These are phyloP conservation scores for Kodamaea hsintzibuensis DNA, from an alignment of 805 yeast genomes.

Conservation along the genomic window DNA sequence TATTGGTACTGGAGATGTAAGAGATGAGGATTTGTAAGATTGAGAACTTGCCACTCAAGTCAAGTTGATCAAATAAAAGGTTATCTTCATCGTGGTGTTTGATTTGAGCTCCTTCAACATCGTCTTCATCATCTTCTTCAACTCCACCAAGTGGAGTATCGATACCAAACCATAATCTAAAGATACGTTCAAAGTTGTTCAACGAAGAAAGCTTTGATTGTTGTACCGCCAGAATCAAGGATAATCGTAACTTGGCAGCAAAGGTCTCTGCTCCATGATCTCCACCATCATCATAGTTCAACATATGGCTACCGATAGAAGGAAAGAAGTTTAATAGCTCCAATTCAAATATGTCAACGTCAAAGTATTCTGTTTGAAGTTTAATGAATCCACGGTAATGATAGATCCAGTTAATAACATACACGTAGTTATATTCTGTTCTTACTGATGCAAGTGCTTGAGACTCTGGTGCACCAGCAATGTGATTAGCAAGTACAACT, in stretches of 20 bases:
- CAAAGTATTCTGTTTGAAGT: slow-evolving; percentile 53
- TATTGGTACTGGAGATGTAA: slow-evolving; percentile 43
- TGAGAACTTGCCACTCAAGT: slow-evolving; percentile 49
- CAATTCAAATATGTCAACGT: slow-evolving; percentile 60
- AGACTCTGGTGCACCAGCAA: slow-evolving; percentile 7
- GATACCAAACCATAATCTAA: slow-evolving; percentile 35
- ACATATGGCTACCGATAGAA: slow-evolving; percentile 6
- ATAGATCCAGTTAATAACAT: slow-evolving; percentile 56
- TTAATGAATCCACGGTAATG: slow-evolving; percentile 53
- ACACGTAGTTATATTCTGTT: slow-evolving; percentile 20
- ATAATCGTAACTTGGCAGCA: slow-evolving; percentile 41
- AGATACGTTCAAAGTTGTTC: slow-evolving; percentile 34
- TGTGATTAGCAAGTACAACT: slow-evolving; percentile 13
- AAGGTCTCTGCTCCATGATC: slow-evolving; percentile 1
- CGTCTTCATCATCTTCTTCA: slow-evolving; percentile 20
- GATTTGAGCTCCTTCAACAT: slow-evolving; percentile 4
- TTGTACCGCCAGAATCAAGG: slow-evolving; percentile 41
- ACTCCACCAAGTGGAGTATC: slow-evolving; percentile 34
- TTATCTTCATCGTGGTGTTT: slow-evolving; percentile 8
- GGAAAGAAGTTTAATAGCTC: slow-evolving; percentile 45
- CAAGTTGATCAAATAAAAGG: slow-evolving; percentile 41
- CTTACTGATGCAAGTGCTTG: slow-evolving; percentile 14
- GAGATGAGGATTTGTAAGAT: slow-evolving; percentile 46
- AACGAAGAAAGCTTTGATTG: slow-evolving; percentile 33
- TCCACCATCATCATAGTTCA: slow-evolving; percentile 8